Evolutionary conservation across 1,139 yeast species (phyloP).

Genomic region (Pichia sp.): DNA sequence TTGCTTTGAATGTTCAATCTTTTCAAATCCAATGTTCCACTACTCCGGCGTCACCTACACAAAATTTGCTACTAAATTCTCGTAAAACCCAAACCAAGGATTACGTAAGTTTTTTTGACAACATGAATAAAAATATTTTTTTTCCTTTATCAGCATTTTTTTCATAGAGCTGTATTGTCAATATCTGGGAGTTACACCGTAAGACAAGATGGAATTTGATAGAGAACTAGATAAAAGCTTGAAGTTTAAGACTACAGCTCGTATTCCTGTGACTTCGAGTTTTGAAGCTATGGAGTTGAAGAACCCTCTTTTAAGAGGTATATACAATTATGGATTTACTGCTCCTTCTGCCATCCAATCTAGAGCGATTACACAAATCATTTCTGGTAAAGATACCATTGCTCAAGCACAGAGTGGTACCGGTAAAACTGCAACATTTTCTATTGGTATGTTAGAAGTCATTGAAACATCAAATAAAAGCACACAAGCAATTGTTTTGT

Average conservation of each 20-base stretch:
- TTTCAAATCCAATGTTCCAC: no score
- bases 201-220: conserved; percentile 39
- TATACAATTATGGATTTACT: conserved; percentile 88
- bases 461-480: conserved; percentile 61
- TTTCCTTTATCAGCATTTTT: no score
- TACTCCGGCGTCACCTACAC: no score
- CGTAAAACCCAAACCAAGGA: no score
- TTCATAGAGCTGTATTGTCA: neutral
- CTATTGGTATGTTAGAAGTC: conserved; percentile 83
- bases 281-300: conserved; percentile 78
- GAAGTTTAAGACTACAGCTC: conserved; percentile 54
- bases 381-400: conserved; percentile 83
- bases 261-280: conserved; percentile 52
- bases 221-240: conserved; percentile 49
- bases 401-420: conserved; percentile 99
- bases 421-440: conserved; percentile 95
- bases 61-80: no score
- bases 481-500: conserved; percentile 74
- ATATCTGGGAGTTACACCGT: neutral
- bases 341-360: conserved; percentile 94
- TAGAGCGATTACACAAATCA: conserved; percentile 87
- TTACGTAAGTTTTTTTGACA: no score
- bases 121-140: no score
- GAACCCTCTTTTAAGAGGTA: conserved; percentile 53
- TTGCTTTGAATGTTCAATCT: no score